phyloP scores from a whole-genome alignment of 169 alveolate species.

The Plasmodium sp. region DNA sequence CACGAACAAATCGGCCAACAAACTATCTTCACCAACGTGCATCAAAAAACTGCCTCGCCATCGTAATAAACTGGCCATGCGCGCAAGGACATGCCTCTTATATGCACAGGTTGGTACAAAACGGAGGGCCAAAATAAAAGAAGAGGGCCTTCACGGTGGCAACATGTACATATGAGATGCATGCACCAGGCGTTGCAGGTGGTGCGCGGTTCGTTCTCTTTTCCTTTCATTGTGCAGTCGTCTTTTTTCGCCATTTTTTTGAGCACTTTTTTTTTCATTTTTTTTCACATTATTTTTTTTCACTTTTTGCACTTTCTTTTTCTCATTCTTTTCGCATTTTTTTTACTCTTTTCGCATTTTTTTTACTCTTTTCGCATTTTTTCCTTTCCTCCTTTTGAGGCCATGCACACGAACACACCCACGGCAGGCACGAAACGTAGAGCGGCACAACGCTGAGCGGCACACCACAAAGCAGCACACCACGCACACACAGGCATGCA shows the following conservation, averaged over 20 bases:
- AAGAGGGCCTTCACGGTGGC: not conserved
- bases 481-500: not conserved
- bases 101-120: not conserved
- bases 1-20: not conserved
- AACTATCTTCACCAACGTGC: not conserved
- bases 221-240: not conserved
- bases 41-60: not conserved
- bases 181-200: not conserved
- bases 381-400: not conserved
- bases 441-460: conserved; percentile 2
- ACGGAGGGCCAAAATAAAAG: not conserved
- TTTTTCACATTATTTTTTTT: not conserved
- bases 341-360: no score
- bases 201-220: not conserved
- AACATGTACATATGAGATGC: not conserved
- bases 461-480: not conserved
- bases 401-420: not conserved
- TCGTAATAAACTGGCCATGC: not conserved
- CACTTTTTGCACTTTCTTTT: not conserved
- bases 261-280: not conserved
- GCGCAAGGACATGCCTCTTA: not conserved
- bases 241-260: not conserved
- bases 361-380: not conserved
- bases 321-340: not conserved
- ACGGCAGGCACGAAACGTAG: not conserved